Base-by-base conservation (phyloP, 2,329 filamentous ascomycete genomes). In the Pezicula carpinea region DNA sequence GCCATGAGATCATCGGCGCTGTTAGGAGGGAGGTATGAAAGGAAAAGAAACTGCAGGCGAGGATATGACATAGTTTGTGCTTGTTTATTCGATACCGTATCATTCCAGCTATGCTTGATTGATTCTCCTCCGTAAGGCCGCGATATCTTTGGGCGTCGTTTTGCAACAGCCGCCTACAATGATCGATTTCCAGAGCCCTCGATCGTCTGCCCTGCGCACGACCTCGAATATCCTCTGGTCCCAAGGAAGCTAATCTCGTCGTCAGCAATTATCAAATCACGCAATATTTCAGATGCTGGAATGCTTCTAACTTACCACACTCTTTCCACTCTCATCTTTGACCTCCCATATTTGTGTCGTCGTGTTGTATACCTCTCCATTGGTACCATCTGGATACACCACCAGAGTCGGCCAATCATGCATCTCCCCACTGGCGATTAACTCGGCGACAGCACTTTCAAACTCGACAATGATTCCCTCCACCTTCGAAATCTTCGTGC, bases 321-420 rank as follows among this genome's bases (percentile, higher is more conserved):
- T 45, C 17, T 33, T 21, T 29, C 18, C 38, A 15, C 46, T 51
- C 1, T 56, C 60, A n/a, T 62, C 57, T 0, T 68, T 68, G 1
- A 68, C 47, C 53, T 75, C 76, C 83, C 83, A 87, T 44, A 65
- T 67, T 57, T 84, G 77, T 6, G 79, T 82, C 0, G 64, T 66
- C 1, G 82, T 83, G 60, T 87, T 79, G 64, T 87, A 87, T 1
- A 82, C 73, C 63, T 85, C 79, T 0, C 80, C 81, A 39, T 80
- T 82, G 1, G 83, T 85, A 0, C 83, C 83, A 60, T 87, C 83
- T 0, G 83, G 83, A 60, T 86, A 87, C 15, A 87, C 56, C 4
- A 87, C 75, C 44, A 87, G 62, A 17, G 69, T 71, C 1, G 81
- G 81, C 67, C 71, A 74, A 5, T 60, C 57, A 0, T 50, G 17